Evolutionary conservation across 1,284 basidiomycete genomes (phyloP).

Genomic region (Golubevia sp.): DNA sequence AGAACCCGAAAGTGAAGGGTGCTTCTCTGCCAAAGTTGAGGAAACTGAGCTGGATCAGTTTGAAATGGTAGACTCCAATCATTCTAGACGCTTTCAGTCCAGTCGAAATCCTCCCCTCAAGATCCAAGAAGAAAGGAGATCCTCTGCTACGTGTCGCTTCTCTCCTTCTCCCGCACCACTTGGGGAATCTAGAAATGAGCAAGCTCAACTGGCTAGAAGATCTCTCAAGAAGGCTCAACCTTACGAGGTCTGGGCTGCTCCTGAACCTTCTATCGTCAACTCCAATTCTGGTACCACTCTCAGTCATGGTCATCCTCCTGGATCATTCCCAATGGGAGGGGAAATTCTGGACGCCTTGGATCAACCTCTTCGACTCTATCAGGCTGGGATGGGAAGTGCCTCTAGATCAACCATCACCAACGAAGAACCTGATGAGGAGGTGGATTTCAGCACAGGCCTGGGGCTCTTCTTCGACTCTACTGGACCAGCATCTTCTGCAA

Average conservation of each 20-base stretch:
- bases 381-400: neutral
- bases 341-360: neutral
- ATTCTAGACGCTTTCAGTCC: neutral
- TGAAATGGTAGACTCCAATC: neutral
- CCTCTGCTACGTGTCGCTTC: no score
- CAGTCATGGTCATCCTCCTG: neutral
- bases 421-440: neutral
- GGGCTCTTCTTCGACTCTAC: neutral
- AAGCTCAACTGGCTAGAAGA: no score
- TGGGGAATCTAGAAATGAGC: no score
- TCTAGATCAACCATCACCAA: neutral
- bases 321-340: neutral
- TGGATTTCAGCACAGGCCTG: neutral
- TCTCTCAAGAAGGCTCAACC: neutral
- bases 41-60: neutral
- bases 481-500: neutral
- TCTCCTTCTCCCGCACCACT: no score
- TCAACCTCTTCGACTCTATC: neutral
- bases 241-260: neutral
- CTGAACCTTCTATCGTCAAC: neutral
- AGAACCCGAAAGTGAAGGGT: neutral
- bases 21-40: neutral
- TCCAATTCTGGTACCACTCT: neutral
- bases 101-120: neutral
- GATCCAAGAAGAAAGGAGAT: neutral